Conservation (phyloP, 1,139 yeast species). For the Kodamaea derodonti region DNA sequence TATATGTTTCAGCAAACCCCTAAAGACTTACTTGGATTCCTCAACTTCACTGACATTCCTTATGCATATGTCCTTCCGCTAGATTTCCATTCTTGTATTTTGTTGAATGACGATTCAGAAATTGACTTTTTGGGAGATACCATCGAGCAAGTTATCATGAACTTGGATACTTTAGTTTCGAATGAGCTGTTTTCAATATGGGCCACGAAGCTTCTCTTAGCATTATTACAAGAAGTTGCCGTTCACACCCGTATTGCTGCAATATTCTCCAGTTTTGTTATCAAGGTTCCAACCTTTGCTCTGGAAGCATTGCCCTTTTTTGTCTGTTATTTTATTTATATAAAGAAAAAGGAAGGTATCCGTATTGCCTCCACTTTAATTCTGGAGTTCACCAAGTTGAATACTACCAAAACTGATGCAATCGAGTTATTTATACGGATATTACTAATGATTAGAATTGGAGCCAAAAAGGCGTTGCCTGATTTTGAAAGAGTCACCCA, state of each 20-base stretch:
- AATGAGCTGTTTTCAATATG: slow-evolving; percentile 18
- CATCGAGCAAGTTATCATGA: slow-evolving; percentile 12
- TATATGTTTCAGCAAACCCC: slow-evolving; percentile 15
- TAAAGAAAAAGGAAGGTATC: slow-evolving; percentile 13
- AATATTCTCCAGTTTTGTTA: slow-evolving; percentile 23
- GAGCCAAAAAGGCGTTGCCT: slow-evolving; percentile 28
- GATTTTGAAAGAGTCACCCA: slow-evolving; percentile 34
- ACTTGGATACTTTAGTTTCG: slow-evolving; percentile 6
- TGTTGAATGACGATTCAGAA: slow-evolving; percentile 22
- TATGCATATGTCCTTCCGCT: slow-evolving; percentile 25
- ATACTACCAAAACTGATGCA: slow-evolving; percentile 13
- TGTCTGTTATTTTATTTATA: slow-evolving; percentile 19
- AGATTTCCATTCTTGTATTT: slow-evolving; percentile 29
- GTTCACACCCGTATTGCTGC: slow-evolving; percentile 19
- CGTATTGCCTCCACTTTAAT: neutral
- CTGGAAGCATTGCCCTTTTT: slow-evolving; percentile 21
- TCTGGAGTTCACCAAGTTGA: slow-evolving; percentile 8
- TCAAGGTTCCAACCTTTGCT: slow-evolving; percentile 22
- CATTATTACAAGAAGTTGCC: slow-evolving; percentile 32
- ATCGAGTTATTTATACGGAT: slow-evolving; percentile 33
- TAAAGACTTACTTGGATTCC: slow-evolving; percentile 15
- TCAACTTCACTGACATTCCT: slow-evolving; percentile 16
- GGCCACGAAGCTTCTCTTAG: slow-evolving; percentile 30
- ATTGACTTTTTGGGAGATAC: slow-evolving; percentile 14
- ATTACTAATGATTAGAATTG: slow-evolving; percentile 43